Evolutionary conservation across 2,329 filamentous ascomycete species (phyloP).

Genomic region (Trichoderma atroviride): DNA sequence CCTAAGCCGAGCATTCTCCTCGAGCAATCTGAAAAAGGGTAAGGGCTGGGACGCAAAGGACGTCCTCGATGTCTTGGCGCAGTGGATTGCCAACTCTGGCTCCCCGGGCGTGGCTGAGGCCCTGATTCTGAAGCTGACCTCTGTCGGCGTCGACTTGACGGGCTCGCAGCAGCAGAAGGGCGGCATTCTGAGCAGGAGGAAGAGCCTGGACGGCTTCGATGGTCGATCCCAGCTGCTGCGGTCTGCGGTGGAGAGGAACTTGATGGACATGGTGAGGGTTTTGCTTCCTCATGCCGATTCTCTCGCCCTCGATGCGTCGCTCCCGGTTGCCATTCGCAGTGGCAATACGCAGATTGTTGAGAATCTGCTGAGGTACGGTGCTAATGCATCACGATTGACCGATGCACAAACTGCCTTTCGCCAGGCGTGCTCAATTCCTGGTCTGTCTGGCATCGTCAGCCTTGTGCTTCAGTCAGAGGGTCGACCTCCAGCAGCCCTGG

Average conservation of each 20-base stretch:
- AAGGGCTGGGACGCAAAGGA: conserved; percentile 57
- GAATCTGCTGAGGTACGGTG: conserved; percentile 55
- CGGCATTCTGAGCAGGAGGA: conserved; percentile 51
- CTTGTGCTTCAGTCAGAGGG: conserved; percentile 55
- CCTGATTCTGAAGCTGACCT: conserved; percentile 53
- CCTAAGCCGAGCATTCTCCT: conserved; percentile 45
- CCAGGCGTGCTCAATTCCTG: conserved; percentile 51
- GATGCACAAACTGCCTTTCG: conserved; percentile 59
- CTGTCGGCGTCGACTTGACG: conserved; percentile 55
- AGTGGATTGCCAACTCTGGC: conserved; percentile 53
- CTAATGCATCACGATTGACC: conserved; percentile 49
- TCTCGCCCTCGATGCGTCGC: conserved; percentile 51
- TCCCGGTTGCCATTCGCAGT: conserved; percentile 52
- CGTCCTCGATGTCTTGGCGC: conserved; percentile 54
- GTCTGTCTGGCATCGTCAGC: conserved; percentile 50
- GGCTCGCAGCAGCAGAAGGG: conserved; percentile 52
- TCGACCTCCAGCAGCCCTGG: conserved; percentile 45
- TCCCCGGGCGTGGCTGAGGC: conserved; percentile 60
- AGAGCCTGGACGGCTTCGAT: conserved; percentile 51
- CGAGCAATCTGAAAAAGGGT: conserved; percentile 46
- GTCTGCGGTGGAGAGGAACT: conserved; percentile 53
- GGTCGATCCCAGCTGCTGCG: conserved; percentile 56
- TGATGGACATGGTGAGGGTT: conserved; percentile 57
- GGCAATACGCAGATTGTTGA: conserved; percentile 49
- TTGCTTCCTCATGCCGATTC: conserved; percentile 57